A percentile compares a stretch with the other conserved stretches of the same genome.
Conservation (phyloP, 805 yeast species). For the Teunomyces cretensis region DNA sequence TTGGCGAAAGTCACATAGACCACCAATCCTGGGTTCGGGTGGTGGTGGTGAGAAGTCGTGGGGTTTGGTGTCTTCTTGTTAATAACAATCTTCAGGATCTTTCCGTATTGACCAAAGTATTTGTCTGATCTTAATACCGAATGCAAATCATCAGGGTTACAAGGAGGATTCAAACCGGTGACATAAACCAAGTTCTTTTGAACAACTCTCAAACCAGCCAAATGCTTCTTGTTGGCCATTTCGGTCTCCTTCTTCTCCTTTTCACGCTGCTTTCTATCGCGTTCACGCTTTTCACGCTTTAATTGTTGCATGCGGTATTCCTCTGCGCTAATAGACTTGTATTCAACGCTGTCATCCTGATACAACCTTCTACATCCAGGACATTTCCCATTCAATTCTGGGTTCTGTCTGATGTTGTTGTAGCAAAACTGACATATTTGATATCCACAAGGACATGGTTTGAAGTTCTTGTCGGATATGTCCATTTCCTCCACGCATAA, state of each 20-base stretch:
- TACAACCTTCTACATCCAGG: slow-evolving; percentile 96
- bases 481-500: slow-evolving; percentile 98
- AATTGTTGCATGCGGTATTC: slow-evolving; percentile 82
- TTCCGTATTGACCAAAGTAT: slow-evolving; percentile 98
- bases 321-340: slow-evolving; percentile 77
- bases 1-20: slow-evolving; percentile 92
- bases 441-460: slow-evolving; percentile 99
- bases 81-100: slow-evolving; percentile 88
- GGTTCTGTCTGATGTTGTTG: slow-evolving; percentile 92
- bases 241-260: slow-evolving; percentile 91
- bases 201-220: slow-evolving; percentile 97
- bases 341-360: slow-evolving; percentile 91
- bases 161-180: slow-evolving; percentile 87
- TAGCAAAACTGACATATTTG: slow-evolving; percentile 98
- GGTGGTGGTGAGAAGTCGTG: slow-evolving; percentile 31
- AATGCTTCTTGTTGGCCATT: slow-evolving; percentile 76
- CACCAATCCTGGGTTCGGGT: slow-evolving; percentile 77
- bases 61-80: slow-evolving; percentile 67
- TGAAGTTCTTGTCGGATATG: slow-evolving; percentile 90
- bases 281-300: slow-evolving; percentile 77
- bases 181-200: slow-evolving; percentile 97
- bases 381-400: slow-evolving; percentile 92
- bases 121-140: slow-evolving; percentile 80
- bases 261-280: slow-evolving; percentile 80
- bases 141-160: slow-evolving; percentile 80